phyloP scores from a whole-genome alignment of 495 filamentous ascomycete genomes.

The Hyaloscypha variabilis region DNA sequence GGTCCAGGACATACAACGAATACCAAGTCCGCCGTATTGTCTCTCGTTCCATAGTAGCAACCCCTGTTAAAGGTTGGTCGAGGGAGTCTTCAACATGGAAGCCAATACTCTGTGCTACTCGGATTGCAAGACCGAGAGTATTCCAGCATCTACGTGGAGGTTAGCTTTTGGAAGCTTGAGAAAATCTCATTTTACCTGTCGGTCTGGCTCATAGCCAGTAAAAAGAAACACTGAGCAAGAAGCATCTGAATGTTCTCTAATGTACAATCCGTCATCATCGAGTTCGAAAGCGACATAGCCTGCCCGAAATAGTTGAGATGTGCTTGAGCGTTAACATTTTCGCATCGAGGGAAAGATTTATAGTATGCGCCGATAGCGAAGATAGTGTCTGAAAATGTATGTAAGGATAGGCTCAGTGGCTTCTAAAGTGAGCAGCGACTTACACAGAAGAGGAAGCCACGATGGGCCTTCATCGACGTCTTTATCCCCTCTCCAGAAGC shows the following conservation, averaged over 20 bases:
- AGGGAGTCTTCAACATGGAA: slow-evolving; percentile 4
- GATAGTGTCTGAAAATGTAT: not conserved
- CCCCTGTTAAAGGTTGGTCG: not conserved
- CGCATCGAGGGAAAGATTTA: slow-evolving; percentile 3
- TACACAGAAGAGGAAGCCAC: slow-evolving; percentile 9
- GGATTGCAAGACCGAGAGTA: slow-evolving; percentile 2
- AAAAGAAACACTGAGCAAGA: slow-evolving; percentile 2
- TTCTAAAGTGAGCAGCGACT: not conserved
- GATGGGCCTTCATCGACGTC: slow-evolving; percentile 4
- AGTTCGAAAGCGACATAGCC: slow-evolving; percentile 3
- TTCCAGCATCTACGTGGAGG: not conserved
- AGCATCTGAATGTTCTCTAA: slow-evolving; percentile 10
- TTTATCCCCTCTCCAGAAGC: slow-evolving; percentile 19
- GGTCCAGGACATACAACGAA: slow-evolving; percentile 3
- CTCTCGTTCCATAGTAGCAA: not conserved
- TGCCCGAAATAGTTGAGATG: slow-evolving; percentile 2
- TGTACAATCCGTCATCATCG: slow-evolving; percentile 1
- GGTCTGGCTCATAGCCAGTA: not conserved
- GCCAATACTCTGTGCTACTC: not conserved
- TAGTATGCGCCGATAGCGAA: slow-evolving; percentile 2
- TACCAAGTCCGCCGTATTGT: slow-evolving; percentile 7
- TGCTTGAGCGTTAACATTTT: not conserved
- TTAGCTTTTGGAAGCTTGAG: slow-evolving; percentile 2
- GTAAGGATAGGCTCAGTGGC: slow-evolving; percentile 3
- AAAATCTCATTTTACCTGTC: slow-evolving; percentile 1